Percentiles rank a stretch among this genome's conserved stretches.
phyloP scores from a whole-genome alignment of 2,329 filamentous ascomycete species.

The Colletotrichum sidae region DNA sequence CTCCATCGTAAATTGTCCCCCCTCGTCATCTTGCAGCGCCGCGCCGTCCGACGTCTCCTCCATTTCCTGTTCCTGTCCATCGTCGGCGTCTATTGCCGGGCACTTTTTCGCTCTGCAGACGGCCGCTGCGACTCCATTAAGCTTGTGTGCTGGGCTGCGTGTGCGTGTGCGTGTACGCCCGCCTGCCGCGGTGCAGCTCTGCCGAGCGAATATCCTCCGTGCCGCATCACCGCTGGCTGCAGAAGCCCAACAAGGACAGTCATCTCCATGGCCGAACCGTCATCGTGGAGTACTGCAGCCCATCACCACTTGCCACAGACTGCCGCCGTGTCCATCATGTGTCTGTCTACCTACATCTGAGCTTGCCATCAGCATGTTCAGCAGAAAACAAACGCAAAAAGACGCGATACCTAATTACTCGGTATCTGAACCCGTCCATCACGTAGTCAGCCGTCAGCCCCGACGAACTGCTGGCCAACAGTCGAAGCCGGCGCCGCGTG shows the following conservation, averaged over 20 bases:
- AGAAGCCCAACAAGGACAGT: not conserved
- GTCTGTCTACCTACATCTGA: too few species aligned
- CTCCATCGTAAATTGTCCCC: not conserved
- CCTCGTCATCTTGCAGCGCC: conserved; percentile 15
- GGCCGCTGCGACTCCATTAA: conserved; percentile 2
- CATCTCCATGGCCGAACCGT: too few species aligned
- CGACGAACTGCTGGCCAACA: too few species aligned
- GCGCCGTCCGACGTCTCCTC: not conserved
- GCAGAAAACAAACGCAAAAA: too few species aligned
- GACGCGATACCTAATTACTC: too few species aligned
- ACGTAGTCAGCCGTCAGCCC: too few species aligned
- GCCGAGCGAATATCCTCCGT: not conserved
- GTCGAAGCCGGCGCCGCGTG: too few species aligned
- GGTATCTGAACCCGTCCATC: too few species aligned
- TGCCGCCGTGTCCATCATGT: too few species aligned
- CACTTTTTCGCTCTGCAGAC: not conserved
- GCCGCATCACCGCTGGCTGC: not conserved
- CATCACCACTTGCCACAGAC: too few species aligned
- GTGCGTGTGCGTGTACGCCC: not conserved
- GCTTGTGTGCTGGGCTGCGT: not conserved
- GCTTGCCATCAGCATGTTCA: too few species aligned
- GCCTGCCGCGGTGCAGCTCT: not conserved
- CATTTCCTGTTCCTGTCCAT: not conserved
- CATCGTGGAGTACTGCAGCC: too few species aligned
- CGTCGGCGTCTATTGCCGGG: not conserved